phyloP scores from a whole-genome alignment of 345 rosid genomes.

The Capsella bursapastoris region DNA sequence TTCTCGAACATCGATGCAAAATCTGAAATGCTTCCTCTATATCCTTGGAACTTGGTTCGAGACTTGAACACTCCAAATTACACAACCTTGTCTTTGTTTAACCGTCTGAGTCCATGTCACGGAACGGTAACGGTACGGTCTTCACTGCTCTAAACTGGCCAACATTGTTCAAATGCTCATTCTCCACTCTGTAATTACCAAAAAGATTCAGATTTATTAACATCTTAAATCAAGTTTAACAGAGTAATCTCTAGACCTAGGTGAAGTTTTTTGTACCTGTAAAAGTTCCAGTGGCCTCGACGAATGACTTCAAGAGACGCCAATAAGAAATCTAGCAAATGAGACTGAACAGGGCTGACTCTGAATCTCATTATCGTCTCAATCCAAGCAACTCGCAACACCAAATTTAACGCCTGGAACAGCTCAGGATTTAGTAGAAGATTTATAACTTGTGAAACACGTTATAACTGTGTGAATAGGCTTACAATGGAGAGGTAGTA shows the following conservation, averaged over 20 bases:
- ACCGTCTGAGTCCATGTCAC: conserved; percentile 67
- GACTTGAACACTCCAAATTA: conserved; percentile 26
- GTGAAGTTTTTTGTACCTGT: conserved; percentile 57
- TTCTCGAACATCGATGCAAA: conserved; percentile 21
- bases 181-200: conserved; percentile 69
- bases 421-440: conserved; percentile 11
- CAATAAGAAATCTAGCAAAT: conserved; percentile 76
- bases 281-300: conserved; percentile 97
- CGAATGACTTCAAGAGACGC: conserved; percentile 91
- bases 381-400: conserved; percentile 85
- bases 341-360: conserved; percentile 53
- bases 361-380: conserved; percentile 73
- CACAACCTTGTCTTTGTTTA: conserved; percentile 32
- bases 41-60: conserved; percentile 26
- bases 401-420: conserved; percentile 68
- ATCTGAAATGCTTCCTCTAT: conserved; percentile 27
- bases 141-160: conserved; percentile 91
- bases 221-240: conserved; percentile 3
- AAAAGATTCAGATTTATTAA: neutral
- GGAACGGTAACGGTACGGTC: conserved; percentile 86
- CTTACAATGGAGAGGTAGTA: conserved; percentile 88
- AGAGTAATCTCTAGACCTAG: neutral
- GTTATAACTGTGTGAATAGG: neutral
- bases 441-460: conserved; percentile 2
- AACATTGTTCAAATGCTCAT: conserved; percentile 87